phyloP scores from a whole-genome alignment of 805 yeast species.

The Citeromyces matritensis region DNA sequence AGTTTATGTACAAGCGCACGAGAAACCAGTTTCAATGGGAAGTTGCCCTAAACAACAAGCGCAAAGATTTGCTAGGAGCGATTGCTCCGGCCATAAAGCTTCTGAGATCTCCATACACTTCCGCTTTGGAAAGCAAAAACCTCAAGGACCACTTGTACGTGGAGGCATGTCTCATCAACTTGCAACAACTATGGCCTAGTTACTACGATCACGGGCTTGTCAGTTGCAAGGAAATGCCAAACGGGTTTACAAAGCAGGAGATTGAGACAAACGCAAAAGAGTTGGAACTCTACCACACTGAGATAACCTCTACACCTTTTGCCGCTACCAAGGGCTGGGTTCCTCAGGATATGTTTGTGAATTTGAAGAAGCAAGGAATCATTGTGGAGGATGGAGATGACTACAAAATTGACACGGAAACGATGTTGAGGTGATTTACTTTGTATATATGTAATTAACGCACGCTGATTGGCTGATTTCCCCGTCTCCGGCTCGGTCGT shows the following conservation, averaged over 20 bases:
- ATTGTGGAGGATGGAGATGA: conserved; percentile 40
- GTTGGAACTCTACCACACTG: conserved; percentile 54
- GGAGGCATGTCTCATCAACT: conserved; percentile 51
- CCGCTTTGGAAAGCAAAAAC: conserved; percentile 39
- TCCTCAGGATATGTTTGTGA: conserved; percentile 83
- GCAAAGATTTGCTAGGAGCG: conserved; percentile 58
- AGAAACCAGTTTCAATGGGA: conserved; percentile 90
- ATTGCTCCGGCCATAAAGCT: conserved; percentile 73
- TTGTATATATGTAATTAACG: too few relatives aligned
- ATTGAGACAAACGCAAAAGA: conserved; percentile 45
- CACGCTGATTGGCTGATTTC: too few relatives aligned
- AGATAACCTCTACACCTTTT: conserved; percentile 60
- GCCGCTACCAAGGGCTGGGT: conserved; percentile 91
- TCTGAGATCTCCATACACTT: conserved; percentile 47
- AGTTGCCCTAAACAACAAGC: conserved; percentile 45
- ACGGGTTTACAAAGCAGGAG: conserved; percentile 39
- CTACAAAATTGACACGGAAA: conserved; percentile 19
- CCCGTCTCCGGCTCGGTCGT: too few relatives aligned
- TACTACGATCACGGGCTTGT: conserved; percentile 45
- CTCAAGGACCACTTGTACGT: conserved; percentile 44
- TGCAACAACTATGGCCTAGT: conserved; percentile 55
- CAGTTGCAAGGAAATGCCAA: conserved; percentile 37
- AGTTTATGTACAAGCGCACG: conserved; percentile 78
- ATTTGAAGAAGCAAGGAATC: conserved; percentile 51
- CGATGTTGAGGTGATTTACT: conserved; percentile 5